Percentiles rank a stretch among this genome's conserved stretches.
These are phyloP conservation scores for Chalciporus sp. DNA, from an alignment of 1,284 basidiomycete species.

Conservation along the genomic window DNA sequence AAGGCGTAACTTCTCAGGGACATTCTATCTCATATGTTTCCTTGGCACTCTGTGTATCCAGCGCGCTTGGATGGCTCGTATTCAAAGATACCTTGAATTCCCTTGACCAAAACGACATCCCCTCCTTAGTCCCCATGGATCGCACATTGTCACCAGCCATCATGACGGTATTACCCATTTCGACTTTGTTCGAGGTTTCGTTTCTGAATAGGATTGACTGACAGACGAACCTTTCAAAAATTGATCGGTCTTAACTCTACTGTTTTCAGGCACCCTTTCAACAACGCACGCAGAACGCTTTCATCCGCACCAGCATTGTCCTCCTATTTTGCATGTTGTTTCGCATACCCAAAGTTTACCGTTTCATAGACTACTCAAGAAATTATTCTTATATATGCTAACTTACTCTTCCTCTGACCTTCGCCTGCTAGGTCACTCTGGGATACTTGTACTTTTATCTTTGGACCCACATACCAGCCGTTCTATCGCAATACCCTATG, in stretches of 20 bases:
- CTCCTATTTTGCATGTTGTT: not conserved
- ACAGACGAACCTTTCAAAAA: not conserved
- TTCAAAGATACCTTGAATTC: constrained; percentile 14
- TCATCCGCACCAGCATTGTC: not conserved
- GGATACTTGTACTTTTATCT: not conserved
- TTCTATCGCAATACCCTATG: not conserved
- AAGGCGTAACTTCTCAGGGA: constrained; percentile 1
- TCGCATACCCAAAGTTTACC: not conserved
- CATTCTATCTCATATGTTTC: constrained; percentile 12
- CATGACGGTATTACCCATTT: not conserved
- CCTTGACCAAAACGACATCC: not conserved
- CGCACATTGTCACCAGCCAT: not conserved
- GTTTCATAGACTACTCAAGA: too few species aligned
- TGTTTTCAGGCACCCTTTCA: too few species aligned
- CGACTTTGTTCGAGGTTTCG: not conserved
- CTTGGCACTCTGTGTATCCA: constrained; percentile 23
- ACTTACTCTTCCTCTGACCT: not conserved
- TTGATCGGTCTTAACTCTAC: too few species aligned
- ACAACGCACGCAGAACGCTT: not conserved
- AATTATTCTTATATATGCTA: not conserved
- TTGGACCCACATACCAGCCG: not conserved
- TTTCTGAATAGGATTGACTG: not conserved
- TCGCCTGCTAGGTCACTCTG: not conserved
- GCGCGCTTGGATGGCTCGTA: constrained; percentile 27
- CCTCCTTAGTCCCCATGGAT: not conserved